These are phyloP conservation scores for Thuidium tamariscinum DNA, from an alignment of 225 moss, liverwort and hornwort genomes.

Conservation along the genomic window DNA sequence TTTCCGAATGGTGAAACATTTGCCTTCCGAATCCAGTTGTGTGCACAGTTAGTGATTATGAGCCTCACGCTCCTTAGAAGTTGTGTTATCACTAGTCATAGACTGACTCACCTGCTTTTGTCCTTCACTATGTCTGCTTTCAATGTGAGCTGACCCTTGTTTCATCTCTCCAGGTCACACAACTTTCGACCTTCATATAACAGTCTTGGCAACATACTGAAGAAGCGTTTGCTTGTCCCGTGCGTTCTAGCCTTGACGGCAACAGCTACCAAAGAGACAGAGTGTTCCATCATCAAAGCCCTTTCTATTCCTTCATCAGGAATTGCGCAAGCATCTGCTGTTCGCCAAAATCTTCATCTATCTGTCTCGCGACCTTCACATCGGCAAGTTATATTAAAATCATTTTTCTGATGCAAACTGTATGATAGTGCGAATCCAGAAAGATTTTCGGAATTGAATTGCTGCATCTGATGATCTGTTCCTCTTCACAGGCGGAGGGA, in stretches of 20 bases:
- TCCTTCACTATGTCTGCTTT: neutral
- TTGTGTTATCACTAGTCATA: neutral
- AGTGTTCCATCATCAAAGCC: constrained; percentile 55
- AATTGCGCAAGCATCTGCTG: constrained; percentile 45
- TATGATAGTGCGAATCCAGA: neutral
- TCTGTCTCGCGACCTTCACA: constrained; percentile 61
- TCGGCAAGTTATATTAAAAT: constrained; percentile 27
- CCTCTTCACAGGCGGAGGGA: constrained; percentile 39
- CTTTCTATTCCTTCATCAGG: constrained; percentile 53
- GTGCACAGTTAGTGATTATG: neutral
- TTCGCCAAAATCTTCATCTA: constrained; percentile 62
- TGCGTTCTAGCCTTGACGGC: constrained; percentile 87
- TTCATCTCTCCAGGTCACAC: constrained; percentile 61
- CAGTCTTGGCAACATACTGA: constrained; percentile 68
- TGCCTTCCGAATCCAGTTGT: neutral
- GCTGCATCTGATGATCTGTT: neutral
- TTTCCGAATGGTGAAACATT: constrained; percentile 74
- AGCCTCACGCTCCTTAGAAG: neutral
- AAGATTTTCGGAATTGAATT: neutral
- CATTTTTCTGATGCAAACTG: neutral
- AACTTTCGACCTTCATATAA: constrained; percentile 95
- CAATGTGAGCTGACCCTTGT: neutral
- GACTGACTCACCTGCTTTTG: neutral
- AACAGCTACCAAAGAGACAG: constrained; percentile 79
- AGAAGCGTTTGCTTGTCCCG: constrained; percentile 54